These are phyloP conservation scores for Pleochaeta shiraiana DNA, from an alignment of 2,329 filamentous ascomycete species.

Conservation along the genomic window DNA sequence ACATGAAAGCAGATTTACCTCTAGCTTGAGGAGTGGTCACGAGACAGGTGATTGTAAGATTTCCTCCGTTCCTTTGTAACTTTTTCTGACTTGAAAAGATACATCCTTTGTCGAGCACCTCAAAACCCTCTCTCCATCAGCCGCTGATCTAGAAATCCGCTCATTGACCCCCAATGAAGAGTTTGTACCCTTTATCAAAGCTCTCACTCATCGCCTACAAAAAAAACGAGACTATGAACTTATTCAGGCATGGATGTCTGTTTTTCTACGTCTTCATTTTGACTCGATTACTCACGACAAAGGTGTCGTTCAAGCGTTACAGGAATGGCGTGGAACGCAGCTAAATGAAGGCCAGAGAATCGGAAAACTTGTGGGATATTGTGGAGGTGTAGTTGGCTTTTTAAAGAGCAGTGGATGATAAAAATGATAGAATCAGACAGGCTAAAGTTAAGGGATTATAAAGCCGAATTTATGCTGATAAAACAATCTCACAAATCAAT, in stretches of 20 bases:
- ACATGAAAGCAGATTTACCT: conserved; percentile 35
- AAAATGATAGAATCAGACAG: not conserved
- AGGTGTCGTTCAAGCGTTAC: conserved; percentile 34
- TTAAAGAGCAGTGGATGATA: conserved; percentile 30
- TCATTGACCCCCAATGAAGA: conserved; percentile 46
- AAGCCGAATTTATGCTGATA: too few species aligned
- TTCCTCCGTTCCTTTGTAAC: not conserved
- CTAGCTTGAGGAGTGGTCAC: conserved; percentile 31
- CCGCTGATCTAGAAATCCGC: conserved; percentile 76
- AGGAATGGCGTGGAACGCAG: conserved; percentile 50
- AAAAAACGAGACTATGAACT: conserved; percentile 73
- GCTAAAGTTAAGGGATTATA: too few species aligned
- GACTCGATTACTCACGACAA: conserved; percentile 28
- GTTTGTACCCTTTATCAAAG: conserved; percentile 57
- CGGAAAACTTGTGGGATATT: conserved; percentile 64
- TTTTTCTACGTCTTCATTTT: conserved; percentile 64
- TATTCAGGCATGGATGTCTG: conserved; percentile 92
- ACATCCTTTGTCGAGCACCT: conserved; percentile 53
- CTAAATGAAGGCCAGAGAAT: conserved; percentile 49
- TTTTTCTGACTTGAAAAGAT: conserved; percentile 23
- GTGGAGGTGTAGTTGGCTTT: conserved; percentile 67
- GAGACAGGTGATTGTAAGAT: conserved; percentile 37
- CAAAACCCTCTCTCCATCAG: conserved; percentile 60
- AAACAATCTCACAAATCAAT: too few species aligned
- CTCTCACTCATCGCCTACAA: conserved; percentile 47